Conservation (phyloP, 2,329 filamentous ascomycete species). For the Penicillium corylophilum region DNA sequence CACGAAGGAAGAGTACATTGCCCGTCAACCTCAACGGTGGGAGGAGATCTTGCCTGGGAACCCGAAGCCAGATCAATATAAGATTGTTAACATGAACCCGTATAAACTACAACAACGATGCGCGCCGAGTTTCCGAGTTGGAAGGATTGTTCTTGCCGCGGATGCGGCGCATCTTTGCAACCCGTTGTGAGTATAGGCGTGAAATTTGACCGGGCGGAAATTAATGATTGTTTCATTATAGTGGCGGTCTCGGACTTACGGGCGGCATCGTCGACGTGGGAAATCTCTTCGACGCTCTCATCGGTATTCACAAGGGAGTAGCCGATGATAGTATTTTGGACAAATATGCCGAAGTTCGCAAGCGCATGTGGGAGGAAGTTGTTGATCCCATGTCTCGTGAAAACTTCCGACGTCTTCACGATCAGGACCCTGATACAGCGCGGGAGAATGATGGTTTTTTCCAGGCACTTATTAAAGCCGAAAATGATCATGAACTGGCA, state of each 20-base stretch:
- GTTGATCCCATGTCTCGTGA: constrained; percentile 44
- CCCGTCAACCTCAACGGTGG: constrained; percentile 57
- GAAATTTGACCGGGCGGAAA: background rate
- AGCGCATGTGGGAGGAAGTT: constrained; percentile 39
- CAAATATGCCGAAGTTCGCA: constrained; percentile 43
- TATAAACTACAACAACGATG: constrained; percentile 64
- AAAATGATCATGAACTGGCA: constrained; percentile 28
- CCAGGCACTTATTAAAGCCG: constrained; percentile 31
- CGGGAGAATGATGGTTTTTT: constrained; percentile 41
- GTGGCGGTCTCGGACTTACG: constrained; percentile 62
- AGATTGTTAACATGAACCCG: constrained; percentile 57
- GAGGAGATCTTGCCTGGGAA: constrained; percentile 59
- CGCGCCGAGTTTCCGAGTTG: constrained; percentile 57
- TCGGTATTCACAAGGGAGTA: constrained; percentile 41
- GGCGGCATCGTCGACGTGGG: constrained; percentile 65
- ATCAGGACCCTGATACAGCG: constrained; percentile 36
- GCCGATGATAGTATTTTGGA: constrained; percentile 45
- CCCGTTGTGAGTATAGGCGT: constrained; percentile 42
- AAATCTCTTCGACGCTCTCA: constrained; percentile 60
- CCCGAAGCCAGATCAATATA: constrained; percentile 59
- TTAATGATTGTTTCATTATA: background rate
- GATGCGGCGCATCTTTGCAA: constrained; percentile 63
- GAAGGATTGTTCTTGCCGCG: constrained; percentile 57
- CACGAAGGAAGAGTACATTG: constrained; percentile 53
- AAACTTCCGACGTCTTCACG: constrained; percentile 40